phyloP scores from a whole-genome alignment of 179 eudicot genomes.

The Silene vulgaris region DNA sequence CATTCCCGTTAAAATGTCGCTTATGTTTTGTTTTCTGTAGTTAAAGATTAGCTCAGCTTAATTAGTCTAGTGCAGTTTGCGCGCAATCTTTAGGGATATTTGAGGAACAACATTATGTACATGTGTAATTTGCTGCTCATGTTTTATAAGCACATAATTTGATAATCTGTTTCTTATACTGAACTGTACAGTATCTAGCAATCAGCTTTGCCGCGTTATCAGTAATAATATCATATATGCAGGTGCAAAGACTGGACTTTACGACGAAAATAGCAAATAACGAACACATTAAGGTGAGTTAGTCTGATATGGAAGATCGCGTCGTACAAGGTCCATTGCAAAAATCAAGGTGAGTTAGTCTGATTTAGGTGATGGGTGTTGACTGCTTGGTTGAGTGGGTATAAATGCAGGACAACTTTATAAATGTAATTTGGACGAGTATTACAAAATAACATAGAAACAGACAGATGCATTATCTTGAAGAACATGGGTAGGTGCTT shows the following conservation, averaged over 20 bases:
- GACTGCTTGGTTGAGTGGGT: too few relatives aligned
- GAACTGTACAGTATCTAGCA: background rate
- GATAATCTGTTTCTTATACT: background rate
- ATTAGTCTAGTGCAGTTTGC: background rate
- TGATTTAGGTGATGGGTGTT: too few relatives aligned
- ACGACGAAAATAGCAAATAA: background rate
- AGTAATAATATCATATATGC: background rate
- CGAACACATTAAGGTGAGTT: too few relatives aligned
- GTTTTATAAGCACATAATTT: background rate
- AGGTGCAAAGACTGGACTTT: background rate
- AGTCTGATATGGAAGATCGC: too few relatives aligned
- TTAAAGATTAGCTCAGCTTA: slow-evolving; percentile 2
- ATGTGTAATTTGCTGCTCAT: background rate
- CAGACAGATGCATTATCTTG: slow-evolving; percentile 3
- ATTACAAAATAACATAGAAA: background rate
- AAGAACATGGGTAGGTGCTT: background rate
- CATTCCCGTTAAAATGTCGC: slow-evolving; percentile 4
- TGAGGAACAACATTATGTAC: slow-evolving; percentile 3
- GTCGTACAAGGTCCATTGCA: too few relatives aligned
- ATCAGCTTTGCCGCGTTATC: background rate
- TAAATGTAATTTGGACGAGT: background rate
- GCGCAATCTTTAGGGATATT: background rate
- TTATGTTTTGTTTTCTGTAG: slow-evolving; percentile 12
- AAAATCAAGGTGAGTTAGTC: too few relatives aligned
- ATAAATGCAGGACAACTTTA: too few relatives aligned